phyloP scores from a whole-genome alignment of 805 yeast species.

The Candida palmyrensis region DNA sequence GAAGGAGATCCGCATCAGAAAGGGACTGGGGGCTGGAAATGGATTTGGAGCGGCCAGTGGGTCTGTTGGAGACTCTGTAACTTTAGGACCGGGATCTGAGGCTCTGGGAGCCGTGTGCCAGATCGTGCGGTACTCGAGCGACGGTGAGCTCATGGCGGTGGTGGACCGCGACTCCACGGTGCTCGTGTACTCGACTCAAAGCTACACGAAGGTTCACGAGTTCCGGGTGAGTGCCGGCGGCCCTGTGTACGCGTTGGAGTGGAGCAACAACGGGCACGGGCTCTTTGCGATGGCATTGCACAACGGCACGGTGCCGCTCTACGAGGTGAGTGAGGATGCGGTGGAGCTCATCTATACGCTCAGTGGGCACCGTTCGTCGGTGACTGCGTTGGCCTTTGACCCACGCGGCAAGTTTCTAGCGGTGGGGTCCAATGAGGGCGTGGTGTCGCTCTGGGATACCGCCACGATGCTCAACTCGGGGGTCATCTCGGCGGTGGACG shows the following conservation, averaged over 20 bases:
- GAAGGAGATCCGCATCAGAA: conserved; percentile 23
- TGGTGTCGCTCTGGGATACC: conserved; percentile 46
- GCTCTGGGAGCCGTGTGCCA: conserved; percentile 10
- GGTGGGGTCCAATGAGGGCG: conserved; percentile 56
- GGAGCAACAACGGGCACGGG: conserved; percentile 40
- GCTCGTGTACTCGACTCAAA: conserved; percentile 25
- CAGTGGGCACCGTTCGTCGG: conserved; percentile 46
- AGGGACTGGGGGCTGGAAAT: conserved; percentile 5
- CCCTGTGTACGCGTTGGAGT: conserved; percentile 35
- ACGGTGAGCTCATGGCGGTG: conserved; percentile 43
- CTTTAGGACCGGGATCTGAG: too few relatives aligned
- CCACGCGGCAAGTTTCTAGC: conserved; percentile 48
- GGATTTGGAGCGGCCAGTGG: too few relatives aligned
- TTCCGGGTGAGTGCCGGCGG: conserved; percentile 11
- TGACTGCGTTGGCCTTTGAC: conserved; percentile 43
- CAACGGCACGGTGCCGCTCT: conserved; percentile 38
- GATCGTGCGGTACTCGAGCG: conserved; percentile 35
- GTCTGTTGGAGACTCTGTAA: too few relatives aligned
- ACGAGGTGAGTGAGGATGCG: conserved; percentile 8
- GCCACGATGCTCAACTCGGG: conserved; percentile 28
- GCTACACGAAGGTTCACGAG: conserved; percentile 18
- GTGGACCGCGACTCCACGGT: conserved; percentile 37
- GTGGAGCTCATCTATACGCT: conserved; percentile 14
- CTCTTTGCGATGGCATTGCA: conserved; percentile 37
- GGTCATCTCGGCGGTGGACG: conserved; percentile 38